Evolutionary conservation across 1,284 basidiomycete species (phyloP).

Genomic region (Athelia sp.): DNA sequence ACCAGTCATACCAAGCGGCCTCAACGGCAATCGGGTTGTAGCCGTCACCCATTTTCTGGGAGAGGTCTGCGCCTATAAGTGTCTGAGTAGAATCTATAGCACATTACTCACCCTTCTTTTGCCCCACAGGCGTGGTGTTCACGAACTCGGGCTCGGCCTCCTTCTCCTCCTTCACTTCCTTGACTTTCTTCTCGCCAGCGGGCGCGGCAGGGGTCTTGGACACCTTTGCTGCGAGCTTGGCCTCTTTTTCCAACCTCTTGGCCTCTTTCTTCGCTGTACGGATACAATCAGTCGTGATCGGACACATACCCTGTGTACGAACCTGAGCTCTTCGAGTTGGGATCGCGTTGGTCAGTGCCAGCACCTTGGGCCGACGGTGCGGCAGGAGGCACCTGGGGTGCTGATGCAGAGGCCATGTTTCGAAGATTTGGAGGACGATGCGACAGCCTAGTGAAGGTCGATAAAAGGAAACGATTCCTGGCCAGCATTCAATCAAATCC

Average conservation of each 20-base stretch:
- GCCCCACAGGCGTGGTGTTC: constrained; percentile 81
- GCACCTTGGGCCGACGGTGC: not conserved
- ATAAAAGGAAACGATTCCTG: too few relatives aligned
- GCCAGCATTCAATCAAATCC: too few relatives aligned
- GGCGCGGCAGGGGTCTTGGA: constrained; percentile 47
- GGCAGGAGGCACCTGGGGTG: too few relatives aligned
- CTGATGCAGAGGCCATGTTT: constrained; percentile 8
- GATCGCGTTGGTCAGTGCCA: constrained; percentile 14
- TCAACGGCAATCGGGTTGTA: constrained; percentile 97
- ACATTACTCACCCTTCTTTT: constrained; percentile 78
- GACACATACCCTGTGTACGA: constrained; percentile 2
- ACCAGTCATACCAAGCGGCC: constrained; percentile 98
- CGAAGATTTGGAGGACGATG: constrained; percentile 1
- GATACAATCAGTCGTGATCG: not conserved
- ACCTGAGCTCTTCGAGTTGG: constrained; percentile 31
- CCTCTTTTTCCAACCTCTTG: constrained; percentile 66
- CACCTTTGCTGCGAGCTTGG: constrained; percentile 76
- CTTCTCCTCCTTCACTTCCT: constrained; percentile 73
- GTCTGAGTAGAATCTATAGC: constrained; percentile 1
- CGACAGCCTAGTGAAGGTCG: not conserved
- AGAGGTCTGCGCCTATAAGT: constrained; percentile 59
- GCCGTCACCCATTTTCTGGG: constrained; percentile 81
- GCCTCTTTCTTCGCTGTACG: constrained; percentile 68
- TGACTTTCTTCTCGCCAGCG: constrained; percentile 61
- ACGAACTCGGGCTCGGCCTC: constrained; percentile 72